A percentile compares a stretch with the other conserved stretches of the same genome.
Evolutionary conservation across 2,329 filamentous ascomycete species (phyloP).

Genomic region (Mycocentrospora acerina): DNA sequence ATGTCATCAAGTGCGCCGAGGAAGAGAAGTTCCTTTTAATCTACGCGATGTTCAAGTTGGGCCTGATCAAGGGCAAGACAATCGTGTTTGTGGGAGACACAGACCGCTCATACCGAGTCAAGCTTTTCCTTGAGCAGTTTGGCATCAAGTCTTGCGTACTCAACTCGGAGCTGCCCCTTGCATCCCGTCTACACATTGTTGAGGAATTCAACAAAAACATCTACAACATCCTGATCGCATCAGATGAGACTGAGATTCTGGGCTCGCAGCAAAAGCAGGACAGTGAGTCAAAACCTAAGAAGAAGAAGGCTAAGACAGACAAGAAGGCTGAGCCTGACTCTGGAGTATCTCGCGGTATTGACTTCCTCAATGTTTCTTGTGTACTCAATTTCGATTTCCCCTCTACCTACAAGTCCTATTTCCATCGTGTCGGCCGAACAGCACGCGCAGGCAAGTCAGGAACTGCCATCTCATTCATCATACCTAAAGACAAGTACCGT

Average conservation of each 20-base stretch:
- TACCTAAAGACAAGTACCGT: constrained; percentile 77
- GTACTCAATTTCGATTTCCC: constrained; percentile 98
- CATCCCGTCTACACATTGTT: constrained; percentile 89
- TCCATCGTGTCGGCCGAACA: constrained; percentile 93
- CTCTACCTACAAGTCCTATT: constrained; percentile 84
- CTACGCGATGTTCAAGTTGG: constrained; percentile 94
- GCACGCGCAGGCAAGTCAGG: constrained; percentile 87
- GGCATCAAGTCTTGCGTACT: constrained; percentile 90
- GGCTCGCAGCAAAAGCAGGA: constrained; percentile 52
- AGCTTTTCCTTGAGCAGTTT: constrained; percentile 95
- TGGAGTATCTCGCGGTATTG: constrained; percentile 91
- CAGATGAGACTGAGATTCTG: constrained; percentile 84
- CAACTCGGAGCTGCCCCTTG: constrained; percentile 92
- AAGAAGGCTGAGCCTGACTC: constrained; percentile 79
- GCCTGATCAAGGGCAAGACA: constrained; percentile 89
- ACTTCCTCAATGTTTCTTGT: constrained; percentile 81
- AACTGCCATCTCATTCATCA: constrained; percentile 93
- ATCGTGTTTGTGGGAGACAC: constrained; percentile 84
- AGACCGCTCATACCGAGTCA: constrained; percentile 86
- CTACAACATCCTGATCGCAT: constrained; percentile 97
- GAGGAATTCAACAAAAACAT: constrained; percentile 96
- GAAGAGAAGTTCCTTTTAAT: constrained; percentile 94
- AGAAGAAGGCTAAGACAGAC: constrained; percentile 58
- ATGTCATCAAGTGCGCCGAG: constrained; percentile 88
- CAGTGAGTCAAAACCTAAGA: constrained; percentile 43